Conservation (phyloP, 345 rosid genomes). For the Gossypium sturtianum region DNA sequence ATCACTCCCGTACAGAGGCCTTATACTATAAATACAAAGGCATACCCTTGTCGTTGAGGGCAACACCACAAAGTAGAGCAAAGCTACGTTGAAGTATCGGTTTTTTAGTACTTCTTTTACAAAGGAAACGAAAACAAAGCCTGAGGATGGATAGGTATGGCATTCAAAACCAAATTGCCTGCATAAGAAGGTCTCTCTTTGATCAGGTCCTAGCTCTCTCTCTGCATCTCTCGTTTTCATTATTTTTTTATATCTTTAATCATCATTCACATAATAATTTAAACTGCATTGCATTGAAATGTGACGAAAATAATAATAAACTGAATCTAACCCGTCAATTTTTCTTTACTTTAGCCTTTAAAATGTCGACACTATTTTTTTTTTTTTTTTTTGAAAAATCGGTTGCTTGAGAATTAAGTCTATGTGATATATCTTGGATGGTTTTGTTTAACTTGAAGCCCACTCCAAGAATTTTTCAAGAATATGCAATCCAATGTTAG, state of each 20-base stretch:
- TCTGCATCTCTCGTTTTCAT: not conserved
- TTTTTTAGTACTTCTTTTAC: not conserved
- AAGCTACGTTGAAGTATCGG: not conserved
- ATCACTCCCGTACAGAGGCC: not conserved
- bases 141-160: conserved; percentile 23
- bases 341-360: not conserved
- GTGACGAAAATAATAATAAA: too few species aligned
- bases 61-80: not conserved
- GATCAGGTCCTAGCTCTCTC: conserved; percentile 44
- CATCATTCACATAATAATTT: not conserved
- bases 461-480: not conserved
- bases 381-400: not conserved
- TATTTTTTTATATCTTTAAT: not conserved
- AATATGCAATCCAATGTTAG: not conserved
- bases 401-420: not conserved
- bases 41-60: not conserved
- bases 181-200: conserved; percentile 48
- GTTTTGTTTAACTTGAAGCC: not conserved
- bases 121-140: not conserved
- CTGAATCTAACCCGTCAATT: too few species aligned
- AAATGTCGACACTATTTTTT: not conserved
- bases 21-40: not conserved
- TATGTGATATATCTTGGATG: not conserved
- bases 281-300: too few species aligned
- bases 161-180: conserved; percentile 32